These are phyloP conservation scores for Gelatoporia subvermispora DNA, from an alignment of 768 basidiomycete genomes.

Conservation along the genomic window DNA sequence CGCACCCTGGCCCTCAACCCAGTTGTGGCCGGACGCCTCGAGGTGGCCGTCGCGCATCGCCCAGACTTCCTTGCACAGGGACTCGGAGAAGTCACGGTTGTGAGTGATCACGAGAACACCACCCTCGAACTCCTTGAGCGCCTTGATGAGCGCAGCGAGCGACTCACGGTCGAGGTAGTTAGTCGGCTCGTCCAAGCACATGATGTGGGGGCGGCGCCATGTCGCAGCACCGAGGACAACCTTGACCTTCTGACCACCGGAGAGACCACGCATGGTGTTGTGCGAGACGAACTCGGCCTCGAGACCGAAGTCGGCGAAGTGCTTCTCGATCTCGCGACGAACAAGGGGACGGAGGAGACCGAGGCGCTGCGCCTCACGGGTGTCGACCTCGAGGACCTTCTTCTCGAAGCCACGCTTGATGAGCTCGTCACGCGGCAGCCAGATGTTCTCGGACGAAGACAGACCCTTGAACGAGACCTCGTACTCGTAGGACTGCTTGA, in stretches of 20 bases:
- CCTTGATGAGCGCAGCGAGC: slow-evolving; percentile 96
- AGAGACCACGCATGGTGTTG: slow-evolving; percentile 98
- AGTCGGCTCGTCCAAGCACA: slow-evolving; percentile 96
- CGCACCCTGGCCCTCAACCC: slow-evolving; percentile 98
- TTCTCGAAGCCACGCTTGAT: slow-evolving; percentile 99
- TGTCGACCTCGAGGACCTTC: slow-evolving; percentile 97
- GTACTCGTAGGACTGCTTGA: slow-evolving; percentile 99
- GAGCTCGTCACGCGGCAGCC: slow-evolving; percentile 94
- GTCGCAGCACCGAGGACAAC: slow-evolving; percentile 97
- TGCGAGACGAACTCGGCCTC: slow-evolving; percentile 99
- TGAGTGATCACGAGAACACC: slow-evolving; percentile 98
- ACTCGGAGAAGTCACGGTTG: slow-evolving; percentile 99
- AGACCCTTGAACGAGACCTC: slow-evolving; percentile 94
- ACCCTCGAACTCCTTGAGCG: slow-evolving; percentile 96
- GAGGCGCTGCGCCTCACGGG: slow-evolving; percentile 93
- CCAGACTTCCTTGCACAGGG: slow-evolving; percentile 97
- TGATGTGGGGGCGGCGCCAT: slow-evolving; percentile 97
- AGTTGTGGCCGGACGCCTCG: slow-evolving; percentile 97
- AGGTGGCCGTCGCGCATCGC: slow-evolving; percentile 97
- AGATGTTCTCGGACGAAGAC: slow-evolving; percentile 96
- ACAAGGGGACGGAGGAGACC: slow-evolving; percentile 95
- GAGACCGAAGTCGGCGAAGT: slow-evolving; percentile 98
- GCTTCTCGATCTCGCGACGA: slow-evolving; percentile 98
- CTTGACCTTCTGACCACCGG: slow-evolving; percentile 99
- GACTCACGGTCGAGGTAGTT: slow-evolving; percentile 99